Evolutionary conservation across 352 stramenopile genomes (phyloP).

Genomic region (Phytophthora capsici): DNA sequence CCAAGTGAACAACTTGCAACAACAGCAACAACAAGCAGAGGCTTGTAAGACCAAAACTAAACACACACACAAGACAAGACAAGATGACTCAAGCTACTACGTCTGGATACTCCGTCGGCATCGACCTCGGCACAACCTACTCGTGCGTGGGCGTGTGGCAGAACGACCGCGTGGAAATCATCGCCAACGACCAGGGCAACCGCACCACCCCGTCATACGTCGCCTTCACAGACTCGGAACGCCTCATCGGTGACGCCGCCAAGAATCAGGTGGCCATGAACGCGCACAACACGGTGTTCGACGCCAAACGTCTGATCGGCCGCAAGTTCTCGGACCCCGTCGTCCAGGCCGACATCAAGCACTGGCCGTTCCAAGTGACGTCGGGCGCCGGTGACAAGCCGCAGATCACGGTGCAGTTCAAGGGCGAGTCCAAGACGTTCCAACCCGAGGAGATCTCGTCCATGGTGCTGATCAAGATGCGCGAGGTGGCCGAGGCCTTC

Average conservation of each 20-base stretch:
- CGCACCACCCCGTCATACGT: constrained; percentile 95
- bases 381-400: constrained; percentile 67
- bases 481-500: constrained; percentile 66
- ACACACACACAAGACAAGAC: constrained; percentile 21
- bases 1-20: neutral
- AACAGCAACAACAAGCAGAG: neutral
- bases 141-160: constrained; percentile 95
- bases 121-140: constrained; percentile 94
- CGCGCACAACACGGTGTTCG: constrained; percentile 94
- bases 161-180: constrained; percentile 94
- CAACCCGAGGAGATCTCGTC: constrained; percentile 82
- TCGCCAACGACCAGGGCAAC: constrained; percentile 96
- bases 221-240: constrained; percentile 93
- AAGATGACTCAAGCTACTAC: constrained; percentile 47
- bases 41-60: constrained; percentile 8
- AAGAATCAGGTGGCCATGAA: constrained; percentile 95
- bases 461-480: constrained; percentile 83
- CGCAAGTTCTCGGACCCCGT: constrained; percentile 75
- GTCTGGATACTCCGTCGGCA: constrained; percentile 65
- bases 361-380: constrained; percentile 71
- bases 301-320: constrained; percentile 96
- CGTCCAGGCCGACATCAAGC: constrained; percentile 84
- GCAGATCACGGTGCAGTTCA: constrained; percentile 76
- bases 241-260: constrained; percentile 93
- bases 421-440: constrained; percentile 73